Evolutionary conservation across 345 rosid genomes (phyloP), one percentile per base, ranked within the genome.

Genomic region (Zanthoxylum bungeanum): DNA sequence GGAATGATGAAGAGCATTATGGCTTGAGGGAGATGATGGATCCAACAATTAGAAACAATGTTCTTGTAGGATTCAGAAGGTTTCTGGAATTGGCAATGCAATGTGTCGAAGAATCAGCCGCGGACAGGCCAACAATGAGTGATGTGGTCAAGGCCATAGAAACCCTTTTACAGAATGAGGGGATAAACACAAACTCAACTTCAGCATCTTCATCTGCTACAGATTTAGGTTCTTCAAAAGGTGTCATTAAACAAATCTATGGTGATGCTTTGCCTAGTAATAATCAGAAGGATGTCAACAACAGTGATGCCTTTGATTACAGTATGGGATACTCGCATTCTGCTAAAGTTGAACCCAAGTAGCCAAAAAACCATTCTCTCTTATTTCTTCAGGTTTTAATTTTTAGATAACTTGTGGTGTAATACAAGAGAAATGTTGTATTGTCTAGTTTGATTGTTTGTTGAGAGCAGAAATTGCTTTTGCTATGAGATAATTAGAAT

Each of bases 51-150:
- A 81, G 86, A 77, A 84, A 79, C 76, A 60, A 60, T 1, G 87
- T 82, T 28, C 85, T 84, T 1, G 68, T 78, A 9, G 97, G 93
- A 24, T 84, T 95, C n/a, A 75, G 83, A 0, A 79, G 79, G 62
- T 90, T 85, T 72, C 7, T 92, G 84, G 98, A 88, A 22, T 64
- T 95, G 77, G 93, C 98, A 3, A 44, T 92, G 79, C 90, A 87
- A 63, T 92, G 99, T 58, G 93, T 91, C 0, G 96, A 95, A 71
- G 99, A 95, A 77, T 85, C 91, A 14, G 96, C 96, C 11, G 46
- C 80, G 34, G 91, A 90, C 73, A 89, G 98, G 16, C 99, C 99
- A 33, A 88, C 91, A 3, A 91, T 90, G 96, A 89, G 94, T 19
- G 91, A 88, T 49, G 92, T 87, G 9, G 96, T 91, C 11, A 93